These are phyloP conservation scores for Eutrema salsugineum DNA, from an alignment of 441 rosid species.

Conservation along the genomic window DNA sequence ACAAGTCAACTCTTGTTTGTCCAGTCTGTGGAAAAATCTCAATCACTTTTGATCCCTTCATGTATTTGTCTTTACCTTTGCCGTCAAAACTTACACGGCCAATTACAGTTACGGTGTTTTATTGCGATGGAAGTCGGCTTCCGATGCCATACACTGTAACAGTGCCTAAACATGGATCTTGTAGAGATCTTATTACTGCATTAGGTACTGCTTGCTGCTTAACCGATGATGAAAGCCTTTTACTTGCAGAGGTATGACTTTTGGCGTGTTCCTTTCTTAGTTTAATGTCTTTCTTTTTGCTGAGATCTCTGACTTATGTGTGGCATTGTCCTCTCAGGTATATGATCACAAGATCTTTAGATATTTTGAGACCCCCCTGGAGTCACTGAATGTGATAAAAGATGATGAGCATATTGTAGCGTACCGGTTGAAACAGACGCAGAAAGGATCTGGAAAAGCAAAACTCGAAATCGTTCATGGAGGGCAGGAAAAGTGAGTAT, in stretches of 20 bases:
- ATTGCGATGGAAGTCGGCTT: slow-evolving; percentile 48
- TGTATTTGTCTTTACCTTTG: slow-evolving; percentile 62
- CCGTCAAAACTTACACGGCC: slow-evolving; percentile 53
- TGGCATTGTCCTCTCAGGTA: slow-evolving; percentile 35
- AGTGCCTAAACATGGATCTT: slow-evolving; percentile 50
- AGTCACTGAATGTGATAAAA: slow-evolving; percentile 41
- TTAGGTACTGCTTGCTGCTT: slow-evolving; percentile 58
- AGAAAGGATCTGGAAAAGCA: slow-evolving; percentile 47
- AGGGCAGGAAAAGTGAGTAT: slow-evolving; percentile 55
- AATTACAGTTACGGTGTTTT: slow-evolving; percentile 53
- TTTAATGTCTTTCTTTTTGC: background rate
- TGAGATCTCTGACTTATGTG: slow-evolving; percentile 9
- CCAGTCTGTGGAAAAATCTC: slow-evolving; percentile 59
- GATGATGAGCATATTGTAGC: slow-evolving; percentile 65
- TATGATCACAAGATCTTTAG: slow-evolving; percentile 44
- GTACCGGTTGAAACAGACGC: slow-evolving; percentile 41
- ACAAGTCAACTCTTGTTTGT: slow-evolving; percentile 64
- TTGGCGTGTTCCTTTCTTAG: background rate
- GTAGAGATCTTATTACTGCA: slow-evolving; percentile 50
- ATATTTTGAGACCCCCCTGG: slow-evolving; percentile 44
- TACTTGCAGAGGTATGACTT: slow-evolving; percentile 53
- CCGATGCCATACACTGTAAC: slow-evolving; percentile 57
- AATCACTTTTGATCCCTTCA: slow-evolving; percentile 65
- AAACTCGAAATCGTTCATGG: slow-evolving; percentile 68
- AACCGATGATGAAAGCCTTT: slow-evolving; percentile 46